Base-by-base conservation (phyloP, 2,329 filamentous ascomycete genomes). In the Beauveria rudraprayagi region DNA sequence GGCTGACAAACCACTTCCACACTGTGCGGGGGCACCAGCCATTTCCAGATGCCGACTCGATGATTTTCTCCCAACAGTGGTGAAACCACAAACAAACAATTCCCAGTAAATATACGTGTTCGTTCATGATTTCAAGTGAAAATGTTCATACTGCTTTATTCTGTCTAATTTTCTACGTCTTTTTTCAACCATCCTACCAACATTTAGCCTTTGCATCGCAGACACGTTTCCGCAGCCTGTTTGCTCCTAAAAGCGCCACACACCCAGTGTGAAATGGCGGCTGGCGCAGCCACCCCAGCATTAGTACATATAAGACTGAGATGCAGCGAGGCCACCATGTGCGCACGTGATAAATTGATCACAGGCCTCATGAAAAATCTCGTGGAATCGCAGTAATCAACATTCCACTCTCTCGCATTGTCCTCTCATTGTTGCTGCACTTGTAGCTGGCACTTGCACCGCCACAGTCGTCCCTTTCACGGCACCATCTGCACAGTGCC, bases 191-290 rank as follows among this genome's bases (percentile, higher is more conserved):
- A 10, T 16, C 37, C 5, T 5, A 9, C 41, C 7, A 19, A 5
- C 11, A 52, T 4, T 34, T 34, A 37, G 34, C 11, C 34, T 2
- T 37, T 14, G 11, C 34, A 19, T 51, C 46, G 14, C 24, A 2
- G 5, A 14, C 30, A 26, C 24, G 10, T 24, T 19, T 40, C 2
- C 19, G 17, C 24, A 16, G 51, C 51, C 58, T 30, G 51, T 61
- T 61, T 61, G 43, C 58, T 61, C 51, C 58, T 48, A 26, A 11
- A 17, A 37, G 51, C 41, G 57, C 58, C 51, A 61, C 52, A 61
- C 48, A 50, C 58, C 58, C 58, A 61, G 58, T 61, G 58, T 51
- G 43, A 55, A 34, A 47, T 11, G 22, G 34, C 11, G 5, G 30
- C 30, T 11, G 30, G 30, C 30, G 30, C 30, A 37, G 4, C 30